These are phyloP conservation scores for Vaccinium vitisidaea DNA, from an alignment of 148 eudicot genomes.

Conservation along the genomic window DNA sequence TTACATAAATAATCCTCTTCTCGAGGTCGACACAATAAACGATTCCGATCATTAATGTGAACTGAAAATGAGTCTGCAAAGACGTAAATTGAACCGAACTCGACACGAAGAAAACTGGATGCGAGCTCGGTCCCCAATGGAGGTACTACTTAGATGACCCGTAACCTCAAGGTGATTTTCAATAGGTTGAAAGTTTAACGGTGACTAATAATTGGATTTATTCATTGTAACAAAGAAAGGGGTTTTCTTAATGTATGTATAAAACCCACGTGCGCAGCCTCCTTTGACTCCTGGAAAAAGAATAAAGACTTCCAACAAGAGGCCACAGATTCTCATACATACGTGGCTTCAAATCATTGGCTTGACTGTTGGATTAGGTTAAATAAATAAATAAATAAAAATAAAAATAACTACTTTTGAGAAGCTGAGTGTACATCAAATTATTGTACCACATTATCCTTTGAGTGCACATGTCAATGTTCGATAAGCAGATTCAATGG, in stretches of 20 bases:
- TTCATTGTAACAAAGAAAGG: not conserved
- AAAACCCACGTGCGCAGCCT: conserved; percentile 11
- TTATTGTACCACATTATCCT: not conserved
- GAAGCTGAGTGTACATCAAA: not conserved
- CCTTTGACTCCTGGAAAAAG: not conserved
- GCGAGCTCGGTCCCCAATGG: not conserved
- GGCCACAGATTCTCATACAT: not conserved
- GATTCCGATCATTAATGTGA: not conserved
- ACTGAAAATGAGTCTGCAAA: not conserved
- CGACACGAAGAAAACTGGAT: not conserved
- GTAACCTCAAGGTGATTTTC: not conserved
- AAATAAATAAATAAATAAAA: not conserved
- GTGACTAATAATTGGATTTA: not conserved
- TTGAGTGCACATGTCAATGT: not conserved
- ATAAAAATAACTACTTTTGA: not conserved
- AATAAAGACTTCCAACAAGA: not conserved
- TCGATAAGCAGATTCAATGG: not conserved
- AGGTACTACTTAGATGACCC: not conserved
- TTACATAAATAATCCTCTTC: not conserved
- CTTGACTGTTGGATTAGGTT: not conserved
- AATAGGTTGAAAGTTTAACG: not conserved
- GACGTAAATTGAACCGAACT: not conserved
- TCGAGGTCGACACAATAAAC: no score
- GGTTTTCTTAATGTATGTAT: not conserved
- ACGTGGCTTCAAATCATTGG: not conserved